phyloP scores from a whole-genome alignment of 2,329 filamentous ascomycete species.

The Laburnicola sp. region DNA sequence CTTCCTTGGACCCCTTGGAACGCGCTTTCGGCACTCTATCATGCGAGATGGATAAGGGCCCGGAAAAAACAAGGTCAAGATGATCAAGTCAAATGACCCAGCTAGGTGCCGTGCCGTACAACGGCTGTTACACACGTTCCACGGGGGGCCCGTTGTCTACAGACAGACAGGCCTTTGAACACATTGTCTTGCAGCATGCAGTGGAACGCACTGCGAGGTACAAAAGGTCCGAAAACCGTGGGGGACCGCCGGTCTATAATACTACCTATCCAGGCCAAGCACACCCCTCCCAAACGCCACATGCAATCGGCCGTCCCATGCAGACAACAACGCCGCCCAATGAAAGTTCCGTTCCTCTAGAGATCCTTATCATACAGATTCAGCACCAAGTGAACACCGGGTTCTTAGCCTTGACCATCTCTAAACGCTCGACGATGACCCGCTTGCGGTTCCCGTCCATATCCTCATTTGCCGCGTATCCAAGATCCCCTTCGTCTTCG shows the following conservation, averaged over 20 bases:
- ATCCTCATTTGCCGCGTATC: conserved; percentile 90
- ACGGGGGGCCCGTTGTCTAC: no score
- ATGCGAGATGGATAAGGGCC: neutral
- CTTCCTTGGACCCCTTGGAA: no score
- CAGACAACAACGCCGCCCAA: conserved; percentile 16
- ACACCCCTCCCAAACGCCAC: neutral
- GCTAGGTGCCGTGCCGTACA: neutral
- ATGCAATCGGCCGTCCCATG: conserved; percentile 14
- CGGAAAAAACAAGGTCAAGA: neutral
- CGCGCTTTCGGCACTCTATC: conserved; percentile 4
- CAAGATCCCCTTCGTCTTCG: conserved; percentile 84
- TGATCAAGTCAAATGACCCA: conserved; percentile 9
- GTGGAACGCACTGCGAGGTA: conserved; percentile 1
- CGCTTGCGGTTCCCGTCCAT: conserved; percentile 90
- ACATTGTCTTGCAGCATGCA: conserved; percentile 3
- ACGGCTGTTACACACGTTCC: neutral
- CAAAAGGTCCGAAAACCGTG: neutral
- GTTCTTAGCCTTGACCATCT: conserved; percentile 92
- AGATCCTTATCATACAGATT: conserved; percentile 16
- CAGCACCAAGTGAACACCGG: conserved; percentile 98
- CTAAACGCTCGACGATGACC: conserved; percentile 94
- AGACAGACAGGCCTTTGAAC: neutral
- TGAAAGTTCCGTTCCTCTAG: conserved; percentile 9
- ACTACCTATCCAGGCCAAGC: conserved; percentile 14
- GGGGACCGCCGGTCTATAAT: conserved; percentile 10